Evolutionary conservation across 768 basidiomycete species (phyloP).

Genomic region (Tulasnella sp.): DNA sequence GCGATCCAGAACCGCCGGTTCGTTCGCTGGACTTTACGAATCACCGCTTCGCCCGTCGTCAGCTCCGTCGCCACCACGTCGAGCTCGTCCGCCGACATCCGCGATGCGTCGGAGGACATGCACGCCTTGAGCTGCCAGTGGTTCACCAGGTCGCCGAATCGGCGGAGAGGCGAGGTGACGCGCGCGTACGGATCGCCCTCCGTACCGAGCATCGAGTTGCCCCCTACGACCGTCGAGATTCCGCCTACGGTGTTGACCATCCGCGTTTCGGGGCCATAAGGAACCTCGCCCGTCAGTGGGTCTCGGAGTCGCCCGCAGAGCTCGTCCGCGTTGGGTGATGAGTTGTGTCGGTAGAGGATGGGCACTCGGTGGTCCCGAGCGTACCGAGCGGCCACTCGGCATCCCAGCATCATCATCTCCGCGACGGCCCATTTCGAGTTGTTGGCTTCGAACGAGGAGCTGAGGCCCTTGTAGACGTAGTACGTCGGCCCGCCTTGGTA

Average conservation of each 20-base stretch:
- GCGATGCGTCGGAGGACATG: slow-evolving; percentile 23
- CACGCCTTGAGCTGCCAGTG: slow-evolving; percentile 88
- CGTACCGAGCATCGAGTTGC: slow-evolving; percentile 62
- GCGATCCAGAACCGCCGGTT: slow-evolving; percentile 33
- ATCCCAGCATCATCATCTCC: slow-evolving; percentile 9
- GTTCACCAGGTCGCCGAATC: slow-evolving; percentile 65
- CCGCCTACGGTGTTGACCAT: not conserved
- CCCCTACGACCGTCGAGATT: slow-evolving; percentile 29
- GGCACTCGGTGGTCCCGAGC: not conserved
- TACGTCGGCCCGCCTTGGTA: not conserved
- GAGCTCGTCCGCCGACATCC: slow-evolving; percentile 40
- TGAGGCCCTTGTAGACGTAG: not conserved
- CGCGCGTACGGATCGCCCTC: slow-evolving; percentile 71
- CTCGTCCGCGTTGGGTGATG: not conserved
- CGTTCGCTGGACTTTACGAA: slow-evolving; percentile 23
- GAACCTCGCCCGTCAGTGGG: not conserved
- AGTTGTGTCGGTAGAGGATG: not conserved
- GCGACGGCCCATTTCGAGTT: slow-evolving; percentile 10
- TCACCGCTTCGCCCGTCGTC: slow-evolving; percentile 27
- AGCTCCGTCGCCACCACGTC: slow-evolving; percentile 32
- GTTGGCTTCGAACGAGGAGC: not conserved
- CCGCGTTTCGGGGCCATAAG: not conserved
- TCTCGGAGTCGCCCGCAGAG: not conserved
- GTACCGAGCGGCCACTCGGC: not conserved
- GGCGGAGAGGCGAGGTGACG: slow-evolving; percentile 77